phyloP scores from a whole-genome alignment of 495 filamentous ascomycete genomes.

The Neurospora cerealis region DNA sequence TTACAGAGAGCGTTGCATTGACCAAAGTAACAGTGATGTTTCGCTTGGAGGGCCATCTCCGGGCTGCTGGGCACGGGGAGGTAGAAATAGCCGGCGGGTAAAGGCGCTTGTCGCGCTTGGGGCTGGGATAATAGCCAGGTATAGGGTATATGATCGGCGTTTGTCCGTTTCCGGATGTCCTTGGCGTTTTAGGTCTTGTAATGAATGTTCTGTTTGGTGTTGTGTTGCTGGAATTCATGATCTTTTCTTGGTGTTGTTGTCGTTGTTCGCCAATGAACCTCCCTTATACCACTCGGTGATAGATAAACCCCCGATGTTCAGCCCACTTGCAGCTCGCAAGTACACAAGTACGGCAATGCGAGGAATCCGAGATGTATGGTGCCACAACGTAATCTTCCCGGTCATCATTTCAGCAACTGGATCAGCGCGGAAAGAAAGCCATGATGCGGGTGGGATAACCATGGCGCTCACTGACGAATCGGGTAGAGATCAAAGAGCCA shows the following conservation, averaged over 20 bases:
- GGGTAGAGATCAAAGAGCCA: background rate
- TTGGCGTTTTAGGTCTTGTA: background rate
- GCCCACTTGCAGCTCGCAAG: background rate
- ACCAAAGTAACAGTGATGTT: background rate
- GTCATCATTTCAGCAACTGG: background rate
- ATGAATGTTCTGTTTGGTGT: too few species aligned
- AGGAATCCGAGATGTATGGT: background rate
- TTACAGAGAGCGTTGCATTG: background rate
- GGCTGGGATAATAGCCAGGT: background rate
- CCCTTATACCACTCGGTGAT: background rate
- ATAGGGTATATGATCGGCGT: background rate
- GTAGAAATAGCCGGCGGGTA: conserved; percentile 3
- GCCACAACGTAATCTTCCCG: too few species aligned
- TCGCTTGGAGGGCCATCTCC: background rate
- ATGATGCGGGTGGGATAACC: background rate
- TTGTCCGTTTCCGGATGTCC: background rate
- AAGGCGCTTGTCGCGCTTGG: background rate
- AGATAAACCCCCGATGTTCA: background rate
- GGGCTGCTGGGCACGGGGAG: background rate
- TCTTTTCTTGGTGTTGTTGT: too few species aligned
- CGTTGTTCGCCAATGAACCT: too few species aligned
- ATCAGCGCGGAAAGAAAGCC: background rate
- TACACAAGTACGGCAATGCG: too few species aligned
- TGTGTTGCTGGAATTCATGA: too few species aligned
- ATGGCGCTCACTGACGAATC: too few species aligned